Percentiles rank a stretch among this genome's conserved stretches.
Conservation (phyloP, 805 yeast genomes). For the Priceomyces haplophilus region DNA sequence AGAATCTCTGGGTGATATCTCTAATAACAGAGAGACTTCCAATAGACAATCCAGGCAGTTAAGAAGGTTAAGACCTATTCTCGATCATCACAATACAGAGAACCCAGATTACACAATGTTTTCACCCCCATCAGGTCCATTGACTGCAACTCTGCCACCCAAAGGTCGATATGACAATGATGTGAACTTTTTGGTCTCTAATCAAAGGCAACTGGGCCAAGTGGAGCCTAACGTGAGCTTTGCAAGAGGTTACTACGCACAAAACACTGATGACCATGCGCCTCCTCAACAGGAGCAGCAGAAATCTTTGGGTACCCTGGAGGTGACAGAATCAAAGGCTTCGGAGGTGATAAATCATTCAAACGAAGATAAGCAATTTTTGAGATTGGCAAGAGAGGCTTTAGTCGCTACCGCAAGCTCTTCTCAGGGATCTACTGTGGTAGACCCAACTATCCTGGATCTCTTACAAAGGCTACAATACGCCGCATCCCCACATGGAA, state of each 20-base stretch:
- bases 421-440: slow-evolving; percentile 29
- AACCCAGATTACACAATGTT: slow-evolving; percentile 2
- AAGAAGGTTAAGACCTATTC: neutral
- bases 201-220: slow-evolving; percentile 7
- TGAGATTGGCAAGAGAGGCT: slow-evolving; percentile 61
- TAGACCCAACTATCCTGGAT: slow-evolving; percentile 64
- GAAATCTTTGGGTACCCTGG: neutral
- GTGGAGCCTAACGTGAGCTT: slow-evolving; percentile 15
- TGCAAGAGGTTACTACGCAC: slow-evolving; percentile 9
- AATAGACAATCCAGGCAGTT: neutral
- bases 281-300: neutral
- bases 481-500: slow-evolving; percentile 58
- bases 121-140: slow-evolving; percentile 5
- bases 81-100: neutral
- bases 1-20: neutral
- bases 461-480: slow-evolving; percentile 58
- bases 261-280: neutral
- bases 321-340: neutral
- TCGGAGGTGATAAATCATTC: neutral
- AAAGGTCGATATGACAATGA: slow-evolving; percentile 4
- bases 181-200: slow-evolving; percentile 3
- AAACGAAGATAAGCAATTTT: slow-evolving; percentile 52
- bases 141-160: slow-evolving; percentile 3
- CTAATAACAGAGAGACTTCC: neutral
- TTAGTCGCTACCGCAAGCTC: slow-evolving; percentile 49